Percentiles rank a stretch among this genome's conserved stretches.
Evolutionary conservation across 163 green algal species (phyloP).

Genomic region (Scenedesmus sp.): DNA sequence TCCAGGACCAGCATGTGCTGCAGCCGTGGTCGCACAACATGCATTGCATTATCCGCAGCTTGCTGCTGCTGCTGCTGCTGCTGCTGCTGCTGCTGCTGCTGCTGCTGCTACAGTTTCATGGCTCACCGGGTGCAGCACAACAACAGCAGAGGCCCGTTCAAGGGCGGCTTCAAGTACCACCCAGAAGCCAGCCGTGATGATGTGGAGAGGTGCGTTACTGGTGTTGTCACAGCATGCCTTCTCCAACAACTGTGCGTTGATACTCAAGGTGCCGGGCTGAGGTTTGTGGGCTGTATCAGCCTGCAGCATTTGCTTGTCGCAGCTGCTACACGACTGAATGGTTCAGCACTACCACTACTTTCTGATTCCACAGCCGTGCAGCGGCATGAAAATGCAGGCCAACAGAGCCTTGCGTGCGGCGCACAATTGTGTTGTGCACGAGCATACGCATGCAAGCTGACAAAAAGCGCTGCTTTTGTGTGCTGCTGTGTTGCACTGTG

Average conservation of each 20-base stretch:
- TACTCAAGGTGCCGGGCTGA: not conserved
- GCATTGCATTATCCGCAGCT: conserved; percentile 16
- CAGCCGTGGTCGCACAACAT: not conserved
- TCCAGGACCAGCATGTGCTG: no score
- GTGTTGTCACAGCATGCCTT: not conserved
- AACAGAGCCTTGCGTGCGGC: no score
- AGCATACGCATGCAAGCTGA: not conserved
- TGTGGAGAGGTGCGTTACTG: conserved; percentile 37
- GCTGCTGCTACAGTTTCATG: conserved; percentile 62
- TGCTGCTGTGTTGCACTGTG: not conserved
- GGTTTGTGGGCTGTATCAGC: not conserved
- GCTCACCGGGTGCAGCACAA: conserved; percentile 80
- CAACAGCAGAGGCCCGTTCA: conserved; percentile 80
- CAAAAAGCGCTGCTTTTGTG: not conserved
- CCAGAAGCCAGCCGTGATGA: conserved; percentile 39
- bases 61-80: conserved; percentile 53
- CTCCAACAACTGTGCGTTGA: no score
- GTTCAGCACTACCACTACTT: no score
- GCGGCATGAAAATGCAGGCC: no score
- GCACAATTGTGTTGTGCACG: not conserved
- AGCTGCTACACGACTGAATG: no score
- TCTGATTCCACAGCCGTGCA: no score
- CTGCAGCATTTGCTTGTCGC: not conserved
- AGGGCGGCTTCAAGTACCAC: conserved; percentile 72
- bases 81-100: conserved; percentile 50